A percentile compares a stretch with the other conserved stretches of the same genome.
These are phyloP conservation scores for Penicillium brevicompactum DNA, from an alignment of 2,329 filamentous ascomycete genomes.

Conservation along the genomic window DNA sequence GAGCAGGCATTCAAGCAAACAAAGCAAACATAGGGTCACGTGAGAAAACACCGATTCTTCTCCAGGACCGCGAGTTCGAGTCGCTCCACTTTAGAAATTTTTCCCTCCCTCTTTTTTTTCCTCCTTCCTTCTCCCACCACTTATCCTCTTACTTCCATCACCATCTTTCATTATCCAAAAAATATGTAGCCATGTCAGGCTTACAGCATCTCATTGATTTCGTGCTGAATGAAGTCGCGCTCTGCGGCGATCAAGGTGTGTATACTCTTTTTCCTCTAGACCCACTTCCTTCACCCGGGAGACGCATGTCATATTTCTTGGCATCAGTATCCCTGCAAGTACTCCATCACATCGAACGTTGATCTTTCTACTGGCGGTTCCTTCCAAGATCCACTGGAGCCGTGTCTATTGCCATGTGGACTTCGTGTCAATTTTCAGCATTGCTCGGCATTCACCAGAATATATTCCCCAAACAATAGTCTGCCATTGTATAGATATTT, in stretches of 20 bases:
- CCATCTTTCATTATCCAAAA: not conserved
- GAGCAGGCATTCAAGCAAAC: not conserved
- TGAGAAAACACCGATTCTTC: not conserved
- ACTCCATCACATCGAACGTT: not conserved
- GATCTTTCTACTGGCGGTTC: not conserved
- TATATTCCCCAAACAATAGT: not conserved
- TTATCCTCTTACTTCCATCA: conserved; percentile 3
- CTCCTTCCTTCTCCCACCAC: not conserved
- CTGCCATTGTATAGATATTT: not conserved
- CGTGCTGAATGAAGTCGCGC: conserved; percentile 61
- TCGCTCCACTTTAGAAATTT: conserved; percentile 23
- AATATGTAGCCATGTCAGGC: conserved; percentile 46
- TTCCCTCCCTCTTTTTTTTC: conserved; percentile 15
- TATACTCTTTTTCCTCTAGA: conserved; percentile 25
- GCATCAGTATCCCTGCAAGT: conserved; percentile 8
- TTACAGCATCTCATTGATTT: conserved; percentile 61
- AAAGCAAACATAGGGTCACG: not conserved
- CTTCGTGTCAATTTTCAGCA: not conserved
- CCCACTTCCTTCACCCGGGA: conserved; percentile 19
- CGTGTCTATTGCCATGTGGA: not conserved
- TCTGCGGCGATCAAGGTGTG: conserved; percentile 61
- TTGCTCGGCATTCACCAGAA: not conserved
- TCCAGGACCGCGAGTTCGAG: conserved; percentile 29
- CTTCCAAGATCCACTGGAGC: not conserved
- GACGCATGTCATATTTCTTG: conserved; percentile 9